Evolutionary conservation across 441 rosid species (phyloP), one percentile per base, ranked within the genome.

Genomic region (Kokia cookei): DNA sequence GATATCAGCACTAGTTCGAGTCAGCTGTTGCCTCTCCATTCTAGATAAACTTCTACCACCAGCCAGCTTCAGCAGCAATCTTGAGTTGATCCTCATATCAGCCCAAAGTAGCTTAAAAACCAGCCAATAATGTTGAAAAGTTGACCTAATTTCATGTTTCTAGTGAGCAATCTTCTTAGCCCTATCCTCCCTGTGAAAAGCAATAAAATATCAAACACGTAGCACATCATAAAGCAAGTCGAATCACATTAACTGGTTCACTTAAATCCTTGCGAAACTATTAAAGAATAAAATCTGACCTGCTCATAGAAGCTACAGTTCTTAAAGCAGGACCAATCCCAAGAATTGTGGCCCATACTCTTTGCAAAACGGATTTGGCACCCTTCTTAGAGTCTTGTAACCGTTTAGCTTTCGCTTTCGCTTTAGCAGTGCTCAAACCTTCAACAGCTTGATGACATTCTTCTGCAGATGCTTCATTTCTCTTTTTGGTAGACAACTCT

Each of bases 381-480:
- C 77, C 79, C 77, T 86, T 93, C 29, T 82, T 86, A 9, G 88
- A 81, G 66, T 89, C 95, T 79, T 87, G 92, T 79, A 82, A 60
- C 80, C 85, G 89, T 80, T 87, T 90, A 35, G 96, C 95, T 77
- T 93, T 91, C 37, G 88, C 99, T 85, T 93, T 95, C 14, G 97
- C 98, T 83, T 93, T 93, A 35, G 81, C 93, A 67, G 89, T 81
- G 79, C 88, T 91, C 78, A 95, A 76, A 55, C 92, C 98, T 86
- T 93, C 98, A 69, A 95, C 93, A 24, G 99, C 99, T 79, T 89
- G 91, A 88, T 95, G 98, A 79, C 99, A 95, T 68, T 95, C 97
- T 82, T 91, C 97, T 0, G 99, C 89, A n/a, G 97, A 93, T 76
- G 98, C 96, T 85, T 93, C 94, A 81, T 93, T 90, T 42, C 71